Percentiles rank a stretch among this genome's conserved stretches.
Evolutionary conservation across 1,284 basidiomycete species (phyloP).

Genomic region (Ceratobasidium sp.): DNA sequence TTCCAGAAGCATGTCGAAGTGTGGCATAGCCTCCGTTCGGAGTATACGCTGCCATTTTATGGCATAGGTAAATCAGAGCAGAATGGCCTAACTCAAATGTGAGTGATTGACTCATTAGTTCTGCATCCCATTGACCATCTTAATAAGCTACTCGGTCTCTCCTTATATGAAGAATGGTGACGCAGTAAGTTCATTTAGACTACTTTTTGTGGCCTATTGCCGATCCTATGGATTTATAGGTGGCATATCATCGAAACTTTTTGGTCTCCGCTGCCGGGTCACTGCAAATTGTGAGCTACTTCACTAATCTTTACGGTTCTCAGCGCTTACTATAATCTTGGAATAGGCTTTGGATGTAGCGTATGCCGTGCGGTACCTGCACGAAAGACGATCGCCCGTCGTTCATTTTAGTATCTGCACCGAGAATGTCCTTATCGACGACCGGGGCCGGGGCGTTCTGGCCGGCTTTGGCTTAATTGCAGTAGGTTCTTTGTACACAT

Average conservation of each 20-base stretch:
- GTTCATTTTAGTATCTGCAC: slow-evolving; percentile 3
- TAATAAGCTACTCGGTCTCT: not conserved
- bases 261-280: not conserved
- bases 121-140: not conserved
- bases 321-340: not conserved
- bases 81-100: slow-evolving; percentile 4
- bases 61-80: not conserved
- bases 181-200: not conserved
- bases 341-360: not conserved
- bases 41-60: slow-evolving; percentile 8
- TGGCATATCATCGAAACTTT: not conserved
- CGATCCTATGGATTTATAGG: not conserved
- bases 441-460: not conserved
- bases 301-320: not conserved
- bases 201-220: not conserved
- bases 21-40: not conserved
- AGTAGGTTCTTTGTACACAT: not conserved
- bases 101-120: not conserved
- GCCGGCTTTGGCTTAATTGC: slow-evolving; percentile 1
- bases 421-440: slow-evolving; percentile 4
- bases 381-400: not conserved
- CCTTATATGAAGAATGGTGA: slow-evolving; percentile 2
- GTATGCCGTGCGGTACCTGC: not conserved
- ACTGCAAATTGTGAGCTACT: slow-evolving; percentile 1
- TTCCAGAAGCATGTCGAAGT: not conserved